Percentiles rank a stretch among this genome's conserved stretches.
These are phyloP conservation scores for Gautieria morchelliformis DNA, from an alignment of 768 basidiomycete species.

Conservation along the genomic window DNA sequence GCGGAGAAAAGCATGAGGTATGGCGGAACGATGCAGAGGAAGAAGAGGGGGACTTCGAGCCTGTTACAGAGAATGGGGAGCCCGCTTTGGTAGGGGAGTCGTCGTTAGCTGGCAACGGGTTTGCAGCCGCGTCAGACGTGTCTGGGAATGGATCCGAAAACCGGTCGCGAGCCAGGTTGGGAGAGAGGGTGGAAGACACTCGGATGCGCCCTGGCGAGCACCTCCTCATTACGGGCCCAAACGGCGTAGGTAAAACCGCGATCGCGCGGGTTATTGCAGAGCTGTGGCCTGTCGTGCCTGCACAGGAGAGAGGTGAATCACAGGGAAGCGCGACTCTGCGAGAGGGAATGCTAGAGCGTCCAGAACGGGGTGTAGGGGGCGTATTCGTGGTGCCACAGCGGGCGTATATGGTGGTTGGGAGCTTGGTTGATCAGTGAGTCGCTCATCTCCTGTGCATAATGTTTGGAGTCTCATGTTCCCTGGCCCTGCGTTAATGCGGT, in stretches of 20 bases:
- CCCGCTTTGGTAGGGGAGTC: background rate
- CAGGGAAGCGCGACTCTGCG: no score
- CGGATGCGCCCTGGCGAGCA: conserved; percentile 51
- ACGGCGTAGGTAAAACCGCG: conserved; percentile 87
- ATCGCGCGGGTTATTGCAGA: conserved; percentile 84
- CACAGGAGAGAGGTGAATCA: conserved; percentile 7
- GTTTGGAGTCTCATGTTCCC: background rate
- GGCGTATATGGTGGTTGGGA: conserved; percentile 85
- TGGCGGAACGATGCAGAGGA: background rate
- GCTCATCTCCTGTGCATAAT: background rate
- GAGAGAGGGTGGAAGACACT: conserved; percentile 13
- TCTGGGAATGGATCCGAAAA: no score
- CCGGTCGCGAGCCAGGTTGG: no score
- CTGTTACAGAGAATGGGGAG: background rate
- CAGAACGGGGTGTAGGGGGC: conserved; percentile 36
- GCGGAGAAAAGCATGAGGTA: no score
- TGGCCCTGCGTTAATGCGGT: background rate
- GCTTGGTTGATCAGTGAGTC: conserved; percentile 71
- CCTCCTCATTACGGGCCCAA: conserved; percentile 87
- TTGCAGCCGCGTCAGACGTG: no score
- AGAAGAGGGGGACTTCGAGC: conserved; percentile 1
- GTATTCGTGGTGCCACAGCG: conserved; percentile 89
- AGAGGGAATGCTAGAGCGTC: conserved; percentile 17
- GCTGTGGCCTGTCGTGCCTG: conserved; percentile 51
- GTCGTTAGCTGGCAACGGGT: background rate